phyloP scores from a whole-genome alignment of 345 rosid genomes.

The Brassica rapa region DNA sequence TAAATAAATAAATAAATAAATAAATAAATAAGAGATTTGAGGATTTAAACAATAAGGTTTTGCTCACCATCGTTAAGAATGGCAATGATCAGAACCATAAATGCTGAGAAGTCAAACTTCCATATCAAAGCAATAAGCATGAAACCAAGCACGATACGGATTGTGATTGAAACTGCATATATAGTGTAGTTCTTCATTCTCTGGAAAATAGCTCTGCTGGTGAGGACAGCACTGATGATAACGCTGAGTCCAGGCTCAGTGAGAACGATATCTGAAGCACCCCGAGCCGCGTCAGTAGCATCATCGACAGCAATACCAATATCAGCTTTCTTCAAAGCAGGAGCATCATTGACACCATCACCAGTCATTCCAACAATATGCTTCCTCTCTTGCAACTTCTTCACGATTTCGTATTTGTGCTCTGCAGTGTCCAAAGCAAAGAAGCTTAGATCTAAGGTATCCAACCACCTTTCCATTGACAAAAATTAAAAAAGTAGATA shows the following conservation, averaged over 20 bases:
- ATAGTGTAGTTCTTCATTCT: slow-evolving; percentile 98
- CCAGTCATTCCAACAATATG: slow-evolving; percentile 99
- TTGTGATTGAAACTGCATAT: slow-evolving; percentile 88
- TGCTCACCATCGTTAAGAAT: slow-evolving; percentile 86
- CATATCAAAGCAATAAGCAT: slow-evolving; percentile 87
- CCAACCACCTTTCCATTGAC: neutral
- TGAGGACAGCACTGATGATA: slow-evolving; percentile 89
- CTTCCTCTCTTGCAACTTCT: slow-evolving; percentile 87
- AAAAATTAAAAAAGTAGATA: neutral
- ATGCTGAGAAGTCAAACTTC: slow-evolving; percentile 88
- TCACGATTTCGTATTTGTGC: slow-evolving; percentile 95
- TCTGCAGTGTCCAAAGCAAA: slow-evolving; percentile 46
- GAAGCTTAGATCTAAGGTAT: slow-evolving; percentile 10
- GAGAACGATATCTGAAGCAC: slow-evolving; percentile 98
- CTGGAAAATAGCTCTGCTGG: slow-evolving; percentile 96
- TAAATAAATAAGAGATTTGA: too few relatives aligned
- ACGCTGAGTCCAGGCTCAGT: slow-evolving; percentile 98
- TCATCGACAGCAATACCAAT: slow-evolving; percentile 97
- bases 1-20: too few relatives aligned
- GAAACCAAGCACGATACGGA: slow-evolving; percentile 92
- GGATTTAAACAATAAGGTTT: too few relatives aligned
- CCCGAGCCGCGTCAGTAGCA: slow-evolving; percentile 95
- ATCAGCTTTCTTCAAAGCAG: slow-evolving; percentile 95
- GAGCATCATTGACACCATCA: slow-evolving; percentile 98
- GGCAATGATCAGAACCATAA: slow-evolving; percentile 94